Conservation (phyloP, 345 rosid genomes). For the Ceriops zippeliana region DNA sequence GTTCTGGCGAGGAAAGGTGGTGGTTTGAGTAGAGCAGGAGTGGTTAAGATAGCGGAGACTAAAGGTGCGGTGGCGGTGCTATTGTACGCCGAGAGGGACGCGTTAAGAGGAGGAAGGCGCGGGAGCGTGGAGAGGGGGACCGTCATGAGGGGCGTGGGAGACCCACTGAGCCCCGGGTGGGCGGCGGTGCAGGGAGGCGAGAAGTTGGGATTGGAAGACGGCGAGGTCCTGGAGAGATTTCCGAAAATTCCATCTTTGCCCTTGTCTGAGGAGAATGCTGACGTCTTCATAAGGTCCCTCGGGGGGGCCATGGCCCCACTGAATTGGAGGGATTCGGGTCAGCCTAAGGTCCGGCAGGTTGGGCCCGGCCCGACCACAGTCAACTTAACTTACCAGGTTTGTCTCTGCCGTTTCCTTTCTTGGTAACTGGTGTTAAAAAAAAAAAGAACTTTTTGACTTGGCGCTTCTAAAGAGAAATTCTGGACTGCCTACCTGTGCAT, state of each 20-base stretch:
- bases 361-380: conserved; percentile 70
- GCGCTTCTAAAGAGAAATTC: too few species aligned
- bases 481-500: too few species aligned
- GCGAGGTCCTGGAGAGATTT: conserved; percentile 50
- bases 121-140: conserved; percentile 80
- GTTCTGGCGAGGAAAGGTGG: conserved; percentile 66
- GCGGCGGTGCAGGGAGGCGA: conserved; percentile 73
- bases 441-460: too few species aligned
- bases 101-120: conserved; percentile 35
- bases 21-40: conserved; percentile 52
- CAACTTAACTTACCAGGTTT: conserved; percentile 79
- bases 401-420: conserved; percentile 7
- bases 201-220: conserved; percentile 52
- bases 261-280: conserved; percentile 63
- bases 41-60: conserved; percentile 57
- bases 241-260: conserved; percentile 83
- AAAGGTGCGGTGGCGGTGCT: conserved; percentile 77
- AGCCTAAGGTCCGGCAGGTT: conserved; percentile 37
- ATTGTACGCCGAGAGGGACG: conserved; percentile 55
- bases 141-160: conserved; percentile 90
- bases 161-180: conserved; percentile 93
- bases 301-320: conserved; percentile 51
- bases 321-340: conserved; percentile 52
- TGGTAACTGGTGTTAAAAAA: background rate
- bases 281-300: conserved; percentile 56